These are phyloP conservation scores for Streptanthus diversifolius DNA, from an alignment of 345 rosid species.

Conservation along the genomic window DNA sequence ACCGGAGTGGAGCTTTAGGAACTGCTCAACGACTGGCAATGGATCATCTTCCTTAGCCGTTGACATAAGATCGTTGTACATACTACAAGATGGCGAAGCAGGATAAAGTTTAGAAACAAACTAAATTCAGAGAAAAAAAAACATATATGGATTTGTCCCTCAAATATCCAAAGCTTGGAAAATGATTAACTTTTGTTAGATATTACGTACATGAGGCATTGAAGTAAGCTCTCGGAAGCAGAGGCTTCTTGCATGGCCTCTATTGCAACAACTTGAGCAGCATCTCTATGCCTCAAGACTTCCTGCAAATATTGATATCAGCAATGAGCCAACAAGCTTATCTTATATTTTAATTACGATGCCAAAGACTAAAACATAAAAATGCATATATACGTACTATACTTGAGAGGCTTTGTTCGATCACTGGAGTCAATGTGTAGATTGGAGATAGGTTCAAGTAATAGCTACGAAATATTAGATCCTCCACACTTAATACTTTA, in stretches of 20 bases:
- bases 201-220: constrained; percentile 68
- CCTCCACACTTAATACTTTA: neutral
- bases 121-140: neutral
- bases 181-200: neutral
- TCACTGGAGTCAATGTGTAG: too few species aligned
- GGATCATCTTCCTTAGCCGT: constrained; percentile 89
- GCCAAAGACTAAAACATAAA: constrained; percentile 8
- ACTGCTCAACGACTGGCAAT: constrained; percentile 80
- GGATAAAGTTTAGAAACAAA: constrained; percentile 7
- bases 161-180: neutral
- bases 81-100: constrained; percentile 44
- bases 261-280: constrained; percentile 78
- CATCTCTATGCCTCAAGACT: constrained; percentile 82
- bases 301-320: constrained; percentile 42
- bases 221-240: constrained; percentile 87
- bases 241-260: constrained; percentile 96
- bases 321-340: neutral
- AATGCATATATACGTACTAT: neutral
- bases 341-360: neutral
- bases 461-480: neutral
- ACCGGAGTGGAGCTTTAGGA: constrained; percentile 65
- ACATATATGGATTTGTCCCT: neutral
- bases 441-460: neutral
- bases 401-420: neutral
- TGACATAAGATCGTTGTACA: constrained; percentile 62